phyloP scores from a whole-genome alignment of 495 filamentous ascomycete species.

The Aspergillus panamensis region DNA sequence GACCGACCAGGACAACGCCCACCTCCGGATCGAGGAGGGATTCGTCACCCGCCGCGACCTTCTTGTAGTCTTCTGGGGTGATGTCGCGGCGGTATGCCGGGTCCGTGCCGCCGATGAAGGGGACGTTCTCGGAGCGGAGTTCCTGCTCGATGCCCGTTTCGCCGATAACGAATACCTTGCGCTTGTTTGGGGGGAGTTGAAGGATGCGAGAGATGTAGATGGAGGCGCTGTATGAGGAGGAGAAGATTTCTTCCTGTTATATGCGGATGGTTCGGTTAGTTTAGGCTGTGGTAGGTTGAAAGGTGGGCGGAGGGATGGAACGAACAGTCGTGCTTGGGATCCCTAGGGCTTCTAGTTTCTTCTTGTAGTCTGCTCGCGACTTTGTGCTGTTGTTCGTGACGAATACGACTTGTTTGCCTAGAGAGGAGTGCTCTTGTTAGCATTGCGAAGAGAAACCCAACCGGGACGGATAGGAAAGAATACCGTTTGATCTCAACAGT shows the following conservation, averaged over 20 bases:
- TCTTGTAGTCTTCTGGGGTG: slow-evolving; percentile 70
- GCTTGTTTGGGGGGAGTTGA: slow-evolving; percentile 67
- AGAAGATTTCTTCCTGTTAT: slow-evolving; percentile 84
- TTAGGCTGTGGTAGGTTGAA: neutral
- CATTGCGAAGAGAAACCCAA: neutral
- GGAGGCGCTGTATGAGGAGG: slow-evolving; percentile 88
- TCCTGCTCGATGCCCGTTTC: slow-evolving; percentile 91
- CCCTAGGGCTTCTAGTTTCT: slow-evolving; percentile 79
- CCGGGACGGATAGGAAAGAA: neutral
- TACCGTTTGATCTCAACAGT: slow-evolving; percentile 74
- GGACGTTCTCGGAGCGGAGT: slow-evolving; percentile 68
- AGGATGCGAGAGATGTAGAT: slow-evolving; percentile 96
- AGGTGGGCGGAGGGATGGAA: neutral
- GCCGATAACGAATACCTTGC: slow-evolving; percentile 91
- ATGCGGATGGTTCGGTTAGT: slow-evolving; percentile 7
- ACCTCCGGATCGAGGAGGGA: slow-evolving; percentile 80
- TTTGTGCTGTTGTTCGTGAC: slow-evolving; percentile 99
- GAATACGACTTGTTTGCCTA: slow-evolving; percentile 90
- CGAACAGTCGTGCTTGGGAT: slow-evolving; percentile 66
- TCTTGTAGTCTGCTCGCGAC: slow-evolving; percentile 84
- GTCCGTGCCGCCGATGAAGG: slow-evolving; percentile 87
- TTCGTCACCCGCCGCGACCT: slow-evolving; percentile 63
- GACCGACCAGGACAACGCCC: slow-evolving; percentile 79
- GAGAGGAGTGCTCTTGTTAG: neutral
- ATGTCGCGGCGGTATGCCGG: slow-evolving; percentile 71